Evolutionary conservation across 2,329 filamentous ascomycete species (phyloP).

Genomic region (Geosmithia morbida): DNA sequence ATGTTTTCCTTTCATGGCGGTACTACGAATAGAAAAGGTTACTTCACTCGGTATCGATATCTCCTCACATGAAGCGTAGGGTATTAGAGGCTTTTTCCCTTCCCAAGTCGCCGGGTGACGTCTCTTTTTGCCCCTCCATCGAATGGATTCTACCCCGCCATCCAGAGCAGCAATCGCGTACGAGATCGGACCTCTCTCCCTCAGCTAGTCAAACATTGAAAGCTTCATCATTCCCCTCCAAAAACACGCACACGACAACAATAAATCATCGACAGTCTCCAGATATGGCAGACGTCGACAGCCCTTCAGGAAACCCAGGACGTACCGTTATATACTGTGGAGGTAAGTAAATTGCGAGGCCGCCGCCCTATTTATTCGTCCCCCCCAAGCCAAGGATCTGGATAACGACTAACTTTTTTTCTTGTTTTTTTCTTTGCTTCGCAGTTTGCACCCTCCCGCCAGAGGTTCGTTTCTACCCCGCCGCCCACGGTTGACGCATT

Average conservation of each 20-base stretch:
- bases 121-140: slow-evolving; percentile 2
- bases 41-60: too few relatives aligned
- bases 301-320: slow-evolving; percentile 28
- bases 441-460: slow-evolving; percentile 51
- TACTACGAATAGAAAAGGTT: too few relatives aligned
- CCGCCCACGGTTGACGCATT: too few relatives aligned
- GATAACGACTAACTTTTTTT: slow-evolving; percentile 1
- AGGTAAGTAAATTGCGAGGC: slow-evolving; percentile 25
- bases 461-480: slow-evolving; percentile 31
- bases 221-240: slow-evolving; percentile 5
- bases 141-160: slow-evolving; percentile 19
- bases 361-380: not conserved
- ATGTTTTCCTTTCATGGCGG: too few relatives aligned
- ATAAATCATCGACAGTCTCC: slow-evolving; percentile 1
- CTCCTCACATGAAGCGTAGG: too few relatives aligned
- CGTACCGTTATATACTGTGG: slow-evolving; percentile 42
- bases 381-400: not conserved
- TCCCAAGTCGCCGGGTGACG: too few relatives aligned
- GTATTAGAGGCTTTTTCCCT: too few relatives aligned
- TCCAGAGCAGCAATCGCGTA: slow-evolving; percentile 3
- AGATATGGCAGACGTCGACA: slow-evolving; percentile 40
- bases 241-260: not conserved
- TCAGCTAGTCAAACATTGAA: slow-evolving; percentile 6
- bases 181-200: slow-evolving; percentile 1
- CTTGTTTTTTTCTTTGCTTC: not conserved